phyloP scores from a whole-genome alignment of 768 basidiomycete species.

The Calocera cornea region DNA sequence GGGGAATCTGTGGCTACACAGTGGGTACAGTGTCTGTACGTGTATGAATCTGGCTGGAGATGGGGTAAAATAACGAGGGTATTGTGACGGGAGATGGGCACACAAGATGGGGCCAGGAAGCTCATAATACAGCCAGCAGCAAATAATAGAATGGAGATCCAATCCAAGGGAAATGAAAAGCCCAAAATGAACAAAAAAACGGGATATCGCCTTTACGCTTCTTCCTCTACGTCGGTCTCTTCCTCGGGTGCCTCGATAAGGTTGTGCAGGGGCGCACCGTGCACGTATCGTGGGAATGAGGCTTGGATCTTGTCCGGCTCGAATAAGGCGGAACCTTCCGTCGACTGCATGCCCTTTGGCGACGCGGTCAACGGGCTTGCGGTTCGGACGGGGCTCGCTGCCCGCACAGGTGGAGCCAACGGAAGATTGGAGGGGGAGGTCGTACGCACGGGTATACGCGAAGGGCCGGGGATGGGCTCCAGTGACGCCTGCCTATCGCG shows the following conservation, averaged over 20 bases:
- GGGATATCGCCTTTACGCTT: too few relatives aligned
- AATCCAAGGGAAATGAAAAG: neutral
- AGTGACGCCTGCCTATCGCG: conserved; percentile 34
- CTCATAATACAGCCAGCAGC: neutral
- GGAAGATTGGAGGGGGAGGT: conserved; percentile 10
- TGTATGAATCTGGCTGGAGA: conserved; percentile 6
- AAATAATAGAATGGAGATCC: neutral
- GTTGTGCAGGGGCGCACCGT: conserved; percentile 76
- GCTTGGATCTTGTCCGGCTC: conserved; percentile 31
- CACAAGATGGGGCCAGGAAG: neutral
- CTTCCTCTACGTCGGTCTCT: conserved; percentile 39
- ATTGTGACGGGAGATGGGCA: neutral
- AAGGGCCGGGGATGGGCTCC: conserved; percentile 15
- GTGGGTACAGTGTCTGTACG: conserved; percentile 5
- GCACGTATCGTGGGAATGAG: conserved; percentile 61
- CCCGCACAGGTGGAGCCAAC: conserved; percentile 26
- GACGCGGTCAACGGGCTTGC: conserved; percentile 16
- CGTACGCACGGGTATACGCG: conserved; percentile 28
- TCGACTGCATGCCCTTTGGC: conserved; percentile 17
- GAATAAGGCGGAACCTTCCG: conserved; percentile 9
- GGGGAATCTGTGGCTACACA: neutral
- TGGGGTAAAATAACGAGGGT: conserved; percentile 3
- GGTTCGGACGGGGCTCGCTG: conserved; percentile 21
- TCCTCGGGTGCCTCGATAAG: conserved; percentile 57
- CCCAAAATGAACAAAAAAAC: neutral